These are phyloP conservation scores for Scleroderma bovista DNA, from an alignment of 768 basidiomycete species.

Conservation along the genomic window DNA sequence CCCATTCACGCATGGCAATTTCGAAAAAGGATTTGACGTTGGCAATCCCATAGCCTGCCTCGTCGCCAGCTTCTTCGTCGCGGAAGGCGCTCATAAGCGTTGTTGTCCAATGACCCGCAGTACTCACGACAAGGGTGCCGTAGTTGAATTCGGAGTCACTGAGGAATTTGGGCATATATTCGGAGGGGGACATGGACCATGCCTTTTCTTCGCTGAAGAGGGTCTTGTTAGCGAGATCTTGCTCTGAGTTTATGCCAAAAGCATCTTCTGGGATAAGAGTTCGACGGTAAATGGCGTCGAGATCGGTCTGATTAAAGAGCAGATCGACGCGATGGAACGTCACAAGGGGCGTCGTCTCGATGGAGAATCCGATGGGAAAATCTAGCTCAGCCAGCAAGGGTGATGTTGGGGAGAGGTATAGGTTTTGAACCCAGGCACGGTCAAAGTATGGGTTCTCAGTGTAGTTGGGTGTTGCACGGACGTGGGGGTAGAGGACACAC, in stretches of 20 bases:
- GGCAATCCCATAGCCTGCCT: constrained; percentile 44
- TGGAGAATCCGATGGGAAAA: constrained; percentile 49
- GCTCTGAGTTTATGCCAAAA: constrained; percentile 4
- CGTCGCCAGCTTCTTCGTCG: constrained; percentile 24
- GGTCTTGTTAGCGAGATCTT: constrained; percentile 20
- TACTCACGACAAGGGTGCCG: constrained; percentile 56
- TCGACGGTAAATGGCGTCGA: constrained; percentile 39
- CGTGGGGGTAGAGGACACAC: constrained; percentile 61
- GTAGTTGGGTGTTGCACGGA: constrained; percentile 60
- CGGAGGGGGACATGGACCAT: constrained; percentile 49
- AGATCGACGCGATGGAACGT: constrained; percentile 64
- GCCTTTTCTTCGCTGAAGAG: constrained; percentile 52
- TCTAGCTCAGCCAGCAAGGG: constrained; percentile 27
- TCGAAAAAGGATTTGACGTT: constrained; percentile 53
- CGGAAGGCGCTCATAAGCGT: constrained; percentile 42
- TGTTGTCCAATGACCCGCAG: constrained; percentile 67
- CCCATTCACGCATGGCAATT: constrained; percentile 53
- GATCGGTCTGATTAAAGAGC: constrained; percentile 43
- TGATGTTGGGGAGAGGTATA: constrained; percentile 56
- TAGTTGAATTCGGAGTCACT: constrained; percentile 43
- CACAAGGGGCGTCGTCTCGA: constrained; percentile 54
- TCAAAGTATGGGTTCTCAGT: constrained; percentile 49
- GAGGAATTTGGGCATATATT: constrained; percentile 49
- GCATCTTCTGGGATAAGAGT: constrained; percentile 13
- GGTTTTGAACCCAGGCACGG: constrained; percentile 58